phyloP scores from a whole-genome alignment of 176 grass and related monocot species.

The Aegilops longissima region DNA sequence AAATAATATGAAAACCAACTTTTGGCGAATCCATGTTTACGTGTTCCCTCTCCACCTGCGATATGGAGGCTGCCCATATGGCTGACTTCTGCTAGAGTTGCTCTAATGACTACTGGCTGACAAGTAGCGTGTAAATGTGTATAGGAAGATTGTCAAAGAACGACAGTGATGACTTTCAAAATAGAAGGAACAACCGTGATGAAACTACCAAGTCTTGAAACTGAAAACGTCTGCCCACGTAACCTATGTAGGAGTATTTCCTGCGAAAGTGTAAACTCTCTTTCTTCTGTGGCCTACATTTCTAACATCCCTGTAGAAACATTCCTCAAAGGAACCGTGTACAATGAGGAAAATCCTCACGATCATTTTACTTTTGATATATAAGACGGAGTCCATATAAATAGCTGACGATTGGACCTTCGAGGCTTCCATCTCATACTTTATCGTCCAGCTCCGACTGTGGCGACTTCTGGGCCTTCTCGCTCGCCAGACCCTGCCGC shows the following conservation, averaged over 20 bases:
- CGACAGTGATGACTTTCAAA: neutral
- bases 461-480: slow-evolving; percentile 9
- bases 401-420: neutral
- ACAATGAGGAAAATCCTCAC: neutral
- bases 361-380: neutral
- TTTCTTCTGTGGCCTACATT: neutral
- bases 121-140: neutral
- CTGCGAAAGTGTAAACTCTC: neutral
- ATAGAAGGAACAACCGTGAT: neutral
- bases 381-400: neutral
- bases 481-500: slow-evolving; percentile 13
- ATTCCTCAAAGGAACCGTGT: neutral
- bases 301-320: slow-evolving; percentile 2
- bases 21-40: too few species aligned
- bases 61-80: too few species aligned
- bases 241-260: neutral
- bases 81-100: too few species aligned
- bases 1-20: too few species aligned
- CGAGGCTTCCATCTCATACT: slow-evolving; percentile 13
- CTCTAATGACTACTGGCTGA: neutral
- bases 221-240: neutral
- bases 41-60: too few species aligned
- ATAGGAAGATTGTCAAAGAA: neutral
- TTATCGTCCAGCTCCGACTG: slow-evolving; percentile 13
- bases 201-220: neutral